Base-by-base conservation (phyloP, 306 rosid genomes). In the Vicia sativa region DNA sequence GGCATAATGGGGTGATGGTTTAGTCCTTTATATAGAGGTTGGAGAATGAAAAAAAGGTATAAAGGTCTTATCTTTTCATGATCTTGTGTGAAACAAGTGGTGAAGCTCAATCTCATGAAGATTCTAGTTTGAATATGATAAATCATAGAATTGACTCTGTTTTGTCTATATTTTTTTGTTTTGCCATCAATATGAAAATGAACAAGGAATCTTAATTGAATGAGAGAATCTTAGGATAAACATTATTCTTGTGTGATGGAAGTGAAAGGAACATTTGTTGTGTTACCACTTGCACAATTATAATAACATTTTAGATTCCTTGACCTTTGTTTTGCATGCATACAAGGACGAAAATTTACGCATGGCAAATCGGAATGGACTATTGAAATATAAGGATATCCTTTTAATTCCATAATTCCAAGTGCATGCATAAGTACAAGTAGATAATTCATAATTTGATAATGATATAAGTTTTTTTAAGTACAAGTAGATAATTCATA, bases 21-120 rank as follows among this genome's bases (percentile, higher is more conserved):
- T 45, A 41, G 21, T 72, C 78, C 82, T 74, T 89, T 81, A 76
- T 84, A 92, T 83, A 84, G 82, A 50, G 72, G 52, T 62, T 50
- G 11, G 65, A 70, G 72, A 74, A 71, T 14, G 34, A 62, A 29
- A 73, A 60, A 66, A 31, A 31, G n/a, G 15, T 14, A 16, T 6
- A 35, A 15, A n/a, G 5, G 18, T 6, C 45, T 55, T 9, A 12
- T 13, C 50, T 74, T 60, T 3, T 37, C n/a, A 14, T 64, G 70
- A 4, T 63, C 41, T 50, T 46, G 7, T 52, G 14, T 52, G 4
- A 52, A 21, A 21, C 31, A 11, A 52, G 15, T 19, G 58, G 58
- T 10, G 8, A 11, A 16, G 23, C 37, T 42, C 71, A 43, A 49
- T 62, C 43, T 26, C 16, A 50, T 34, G 16, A 38, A 71, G 82